phyloP scores from a whole-genome alignment of 2,329 filamentous ascomycete genomes.

The Didymella pomorum region DNA sequence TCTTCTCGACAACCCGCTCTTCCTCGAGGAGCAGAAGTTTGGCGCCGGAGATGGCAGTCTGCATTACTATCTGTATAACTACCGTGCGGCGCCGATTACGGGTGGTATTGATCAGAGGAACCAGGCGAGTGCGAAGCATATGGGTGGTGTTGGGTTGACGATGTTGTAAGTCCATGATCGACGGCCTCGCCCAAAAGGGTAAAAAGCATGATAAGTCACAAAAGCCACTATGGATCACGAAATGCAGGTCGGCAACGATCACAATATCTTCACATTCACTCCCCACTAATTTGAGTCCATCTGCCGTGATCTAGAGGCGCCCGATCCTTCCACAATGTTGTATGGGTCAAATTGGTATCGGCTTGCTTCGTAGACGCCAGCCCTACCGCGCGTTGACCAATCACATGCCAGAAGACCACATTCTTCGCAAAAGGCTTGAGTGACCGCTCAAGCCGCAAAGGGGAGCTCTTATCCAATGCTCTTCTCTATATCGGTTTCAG shows the following conservation, averaged over 20 bases:
- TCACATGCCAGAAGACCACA: slow-evolving; percentile 17
- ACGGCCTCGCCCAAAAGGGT: background rate
- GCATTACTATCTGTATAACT: slow-evolving; percentile 98
- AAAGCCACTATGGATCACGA: background rate
- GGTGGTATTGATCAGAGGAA: slow-evolving; percentile 86
- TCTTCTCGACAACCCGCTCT: slow-evolving; percentile 90
- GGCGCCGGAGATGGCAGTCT: slow-evolving; percentile 92
- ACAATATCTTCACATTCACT: background rate
- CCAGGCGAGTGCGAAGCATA: slow-evolving; percentile 75
- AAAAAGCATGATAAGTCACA: background rate
- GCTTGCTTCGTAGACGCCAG: slow-evolving; percentile 12
- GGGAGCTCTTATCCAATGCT: slow-evolving; percentile 24
- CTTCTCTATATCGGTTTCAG: background rate
- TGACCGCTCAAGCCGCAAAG: slow-evolving; percentile 23
- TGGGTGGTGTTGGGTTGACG: slow-evolving; percentile 89
- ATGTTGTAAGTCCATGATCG: slow-evolving; percentile 65
- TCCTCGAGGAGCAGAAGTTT: slow-evolving; percentile 93
- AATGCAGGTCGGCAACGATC: background rate
- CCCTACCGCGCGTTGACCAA: slow-evolving; percentile 21
- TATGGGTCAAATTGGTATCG: background rate
- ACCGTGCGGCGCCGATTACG: slow-evolving; percentile 82
- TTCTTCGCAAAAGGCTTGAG: slow-evolving; percentile 24
- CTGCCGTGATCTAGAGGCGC: slow-evolving; percentile 1
- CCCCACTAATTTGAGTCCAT: background rate
- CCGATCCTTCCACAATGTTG: background rate